Base-by-base conservation (phyloP, 306 rosid species). In the Psophocarpus tetragonolobus region DNA sequence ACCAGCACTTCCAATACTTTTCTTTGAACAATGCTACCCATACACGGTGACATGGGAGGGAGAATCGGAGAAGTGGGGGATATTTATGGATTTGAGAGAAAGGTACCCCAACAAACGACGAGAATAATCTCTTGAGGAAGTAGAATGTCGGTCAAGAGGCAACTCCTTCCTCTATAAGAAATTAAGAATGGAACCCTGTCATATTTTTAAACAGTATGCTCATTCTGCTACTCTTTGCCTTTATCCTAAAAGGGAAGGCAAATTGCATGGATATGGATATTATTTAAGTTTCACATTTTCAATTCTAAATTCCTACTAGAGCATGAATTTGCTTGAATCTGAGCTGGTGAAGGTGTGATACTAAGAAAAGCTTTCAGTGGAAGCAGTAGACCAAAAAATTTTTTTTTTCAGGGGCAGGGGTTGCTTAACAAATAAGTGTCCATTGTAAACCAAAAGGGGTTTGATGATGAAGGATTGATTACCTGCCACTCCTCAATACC, bases 401-500 rank as follows among this genome's bases (percentile, higher is more conserved):
- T 53, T 8, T 24, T 53, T 23, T 47, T 47, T 23, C 6, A 27
- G 27, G 13, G 56, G 24, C 3, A 17, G 23, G 26, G 58, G 54
- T 10, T 47, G 30, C 26, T 53, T 50, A 2, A 10, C 29, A n/a
- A n/a, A 9, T 6, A 58, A 54, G 45, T 36, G 17, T 39, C 20
- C 3, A 21, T 38, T 18, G 33, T 0, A 54, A 60, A 60, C 39
- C 29, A 30, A 30, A 60, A 60, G 41, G 23, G 38, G 21, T 57
- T 57, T 23, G 32, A 3, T 56, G 4, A 7, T 10, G 70, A 3
- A 64, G 73, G 80, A 83, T 82, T 82, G 80, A 83, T 82, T 82
- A 95, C 99, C 97, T 86, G 86, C 99, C 99, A 96, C 73, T 96
- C 98, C 80, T 91, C 87, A 70, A 86, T 53, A 21, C 99, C 99